Percentiles rank a stretch among this genome's conserved stretches.
Evolutionary conservation across 1,139 yeast genomes (phyloP).

Genomic region (Geotrichum bryndzae): DNA sequence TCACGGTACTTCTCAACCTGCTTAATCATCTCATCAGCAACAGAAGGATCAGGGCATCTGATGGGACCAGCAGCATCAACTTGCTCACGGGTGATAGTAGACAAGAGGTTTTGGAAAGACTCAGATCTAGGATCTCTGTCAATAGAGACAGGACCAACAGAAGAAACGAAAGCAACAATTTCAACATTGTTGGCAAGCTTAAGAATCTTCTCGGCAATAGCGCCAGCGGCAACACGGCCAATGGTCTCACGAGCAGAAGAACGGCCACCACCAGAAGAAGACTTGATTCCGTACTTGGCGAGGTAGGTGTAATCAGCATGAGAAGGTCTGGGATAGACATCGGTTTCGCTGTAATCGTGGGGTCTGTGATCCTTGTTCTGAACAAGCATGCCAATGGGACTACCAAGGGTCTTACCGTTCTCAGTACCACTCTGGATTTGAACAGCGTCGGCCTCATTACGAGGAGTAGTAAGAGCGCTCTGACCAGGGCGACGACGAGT

Average conservation of each 20-base stretch:
- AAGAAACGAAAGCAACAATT: conserved; percentile 91
- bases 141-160: conserved; percentile 76
- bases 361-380: conserved; percentile 95
- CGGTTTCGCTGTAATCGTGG: conserved; percentile 90
- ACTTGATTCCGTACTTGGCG: conserved; percentile 84
- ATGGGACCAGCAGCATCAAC: conserved; percentile 87
- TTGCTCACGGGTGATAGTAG: conserved; percentile 76
- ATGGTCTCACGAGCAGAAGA: conserved; percentile 96
- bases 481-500: conserved; percentile 98
- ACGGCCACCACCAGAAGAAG: conserved; percentile 95
- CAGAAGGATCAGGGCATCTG: conserved; percentile 78
- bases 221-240: conserved; percentile 98
- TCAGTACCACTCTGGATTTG: conserved; percentile 94
- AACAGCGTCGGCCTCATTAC: conserved; percentile 90
- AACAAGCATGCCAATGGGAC: conserved; percentile 92
- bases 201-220: conserved; percentile 90
- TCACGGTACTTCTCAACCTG: conserved; percentile 85
- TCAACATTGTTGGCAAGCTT: conserved; percentile 74
- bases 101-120: conserved; percentile 58
- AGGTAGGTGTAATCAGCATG: conserved; percentile 96
- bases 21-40: conserved; percentile 75
- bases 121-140: conserved; percentile 63
- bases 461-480: conserved; percentile 81
- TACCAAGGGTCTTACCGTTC: conserved; percentile 82
- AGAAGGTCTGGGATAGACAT: conserved; percentile 91